phyloP scores from a whole-genome alignment of 2,329 filamentous ascomycete genomes.

The Fusarium decemcellulare region DNA sequence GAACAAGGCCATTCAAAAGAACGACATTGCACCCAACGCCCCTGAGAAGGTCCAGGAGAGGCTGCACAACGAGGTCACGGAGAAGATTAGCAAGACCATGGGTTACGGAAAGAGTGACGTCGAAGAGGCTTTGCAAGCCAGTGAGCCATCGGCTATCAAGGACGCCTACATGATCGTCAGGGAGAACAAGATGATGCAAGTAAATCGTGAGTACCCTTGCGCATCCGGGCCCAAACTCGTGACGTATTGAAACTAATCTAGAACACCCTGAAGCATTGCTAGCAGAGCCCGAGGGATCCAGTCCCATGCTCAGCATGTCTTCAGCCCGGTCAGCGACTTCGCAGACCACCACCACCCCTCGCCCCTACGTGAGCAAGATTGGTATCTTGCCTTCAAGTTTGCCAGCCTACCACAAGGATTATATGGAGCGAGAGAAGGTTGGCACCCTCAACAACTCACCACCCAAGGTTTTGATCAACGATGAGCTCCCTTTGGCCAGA shows the following conservation, averaged over 20 bases:
- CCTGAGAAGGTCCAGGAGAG: conserved; percentile 86
- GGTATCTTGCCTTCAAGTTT: conserved; percentile 93
- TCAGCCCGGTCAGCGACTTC: conserved; percentile 69
- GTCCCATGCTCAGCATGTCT: conserved; percentile 68
- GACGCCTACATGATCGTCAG: conserved; percentile 98
- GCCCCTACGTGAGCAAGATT: conserved; percentile 84
- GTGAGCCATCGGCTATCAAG: conserved; percentile 98
- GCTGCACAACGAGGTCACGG: conserved; percentile 91
- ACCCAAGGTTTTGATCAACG: conserved; percentile 59
- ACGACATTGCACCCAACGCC: conserved; percentile 84
- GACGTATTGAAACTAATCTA: conserved; percentile 49
- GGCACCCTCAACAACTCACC: conserved; percentile 62
- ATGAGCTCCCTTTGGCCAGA: conserved; percentile 65
- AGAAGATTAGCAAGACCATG: conserved; percentile 98
- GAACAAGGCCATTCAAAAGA: conserved; percentile 89
- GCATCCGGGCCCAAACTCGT: not conserved
- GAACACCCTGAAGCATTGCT: conserved; percentile 53
- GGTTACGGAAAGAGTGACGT: conserved; percentile 96
- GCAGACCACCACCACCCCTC: conserved; percentile 61
- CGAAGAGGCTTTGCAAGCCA: conserved; percentile 90
- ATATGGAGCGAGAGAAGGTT: conserved; percentile 80
- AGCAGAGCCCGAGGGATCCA: conserved; percentile 57
- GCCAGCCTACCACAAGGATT: conserved; percentile 90
- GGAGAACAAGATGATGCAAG: conserved; percentile 97
- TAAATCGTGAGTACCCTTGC: conserved; percentile 78